A percentile compares a stretch with the other conserved stretches of the same genome.
Evolutionary conservation across 257 asterid species (phyloP).

Genomic region (Ehretia macrophylla): DNA sequence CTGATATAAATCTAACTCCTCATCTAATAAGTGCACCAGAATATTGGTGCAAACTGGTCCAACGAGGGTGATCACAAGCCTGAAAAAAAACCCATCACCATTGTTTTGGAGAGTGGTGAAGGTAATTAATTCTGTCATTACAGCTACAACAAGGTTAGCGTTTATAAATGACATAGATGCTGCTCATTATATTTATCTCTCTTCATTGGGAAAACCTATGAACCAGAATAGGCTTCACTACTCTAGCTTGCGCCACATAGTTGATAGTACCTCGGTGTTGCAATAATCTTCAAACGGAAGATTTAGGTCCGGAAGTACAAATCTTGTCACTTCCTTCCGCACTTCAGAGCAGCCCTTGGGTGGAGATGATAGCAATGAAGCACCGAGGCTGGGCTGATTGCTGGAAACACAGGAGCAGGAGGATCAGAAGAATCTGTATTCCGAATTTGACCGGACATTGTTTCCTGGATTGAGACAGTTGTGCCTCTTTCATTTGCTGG

Average conservation of each 20-base stretch:
- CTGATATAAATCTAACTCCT: too few relatives aligned
- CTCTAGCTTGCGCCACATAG: constrained; percentile 19
- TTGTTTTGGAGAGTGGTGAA: background rate
- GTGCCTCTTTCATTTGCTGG: background rate
- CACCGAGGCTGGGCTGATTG: constrained; percentile 4
- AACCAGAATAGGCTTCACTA: background rate
- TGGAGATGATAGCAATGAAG: background rate
- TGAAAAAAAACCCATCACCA: background rate
- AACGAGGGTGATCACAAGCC: too few relatives aligned
- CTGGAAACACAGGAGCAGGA: too few relatives aligned
- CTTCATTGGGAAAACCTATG: too few relatives aligned
- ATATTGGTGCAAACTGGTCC: too few relatives aligned
- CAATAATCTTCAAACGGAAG: constrained; percentile 32
- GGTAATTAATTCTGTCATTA: constrained; percentile 14
- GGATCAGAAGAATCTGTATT: background rate
- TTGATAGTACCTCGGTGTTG: constrained; percentile 7
- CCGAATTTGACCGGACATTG: background rate
- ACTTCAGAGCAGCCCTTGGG: constrained; percentile 1
- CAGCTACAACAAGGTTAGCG: constrained; percentile 19
- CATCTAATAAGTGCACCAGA: too few relatives aligned
- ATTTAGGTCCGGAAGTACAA: constrained; percentile 40
- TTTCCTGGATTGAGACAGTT: background rate
- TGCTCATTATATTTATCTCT: constrained; percentile 2
- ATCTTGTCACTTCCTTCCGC: constrained; percentile 1
- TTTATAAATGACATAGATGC: constrained; percentile 7